These are phyloP conservation scores for Ophiosphaerella herpotricha DNA, from an alignment of 2,329 filamentous ascomycete species.

Conservation along the genomic window DNA sequence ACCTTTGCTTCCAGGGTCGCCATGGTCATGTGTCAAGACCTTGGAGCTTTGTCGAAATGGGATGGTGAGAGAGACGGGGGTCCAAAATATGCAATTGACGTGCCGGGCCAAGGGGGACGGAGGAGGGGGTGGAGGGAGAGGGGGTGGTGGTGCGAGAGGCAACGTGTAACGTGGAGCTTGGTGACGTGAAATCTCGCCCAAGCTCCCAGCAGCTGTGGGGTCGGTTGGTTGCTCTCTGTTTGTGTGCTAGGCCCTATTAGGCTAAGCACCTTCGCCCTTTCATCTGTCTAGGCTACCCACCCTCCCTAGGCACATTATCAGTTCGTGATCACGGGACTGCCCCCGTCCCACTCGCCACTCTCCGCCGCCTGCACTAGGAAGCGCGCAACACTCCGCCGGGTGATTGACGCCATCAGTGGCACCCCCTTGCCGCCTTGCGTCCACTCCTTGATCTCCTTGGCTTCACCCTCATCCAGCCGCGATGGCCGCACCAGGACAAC, in stretches of 20 bases:
- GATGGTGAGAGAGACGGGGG: constrained; percentile 3
- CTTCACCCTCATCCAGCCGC: constrained; percentile 50
- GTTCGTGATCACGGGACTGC: constrained; percentile 55
- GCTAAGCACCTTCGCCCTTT: too few relatives aligned
- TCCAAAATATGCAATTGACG: constrained; percentile 19
- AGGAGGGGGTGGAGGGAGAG: not conserved
- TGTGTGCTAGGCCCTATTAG: too few relatives aligned
- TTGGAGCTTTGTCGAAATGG: constrained; percentile 13
- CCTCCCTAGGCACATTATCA: constrained; percentile 1
- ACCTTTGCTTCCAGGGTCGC: constrained; percentile 59
- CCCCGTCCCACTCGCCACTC: constrained; percentile 49
- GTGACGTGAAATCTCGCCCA: constrained; percentile 5
- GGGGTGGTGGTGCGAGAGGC: not conserved
- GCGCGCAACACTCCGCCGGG: constrained; percentile 49
- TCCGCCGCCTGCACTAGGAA: constrained; percentile 55
- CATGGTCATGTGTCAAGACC: constrained; percentile 35
- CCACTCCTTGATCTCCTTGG: constrained; percentile 46
- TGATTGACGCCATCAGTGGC: constrained; percentile 46
- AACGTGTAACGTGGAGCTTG: constrained; percentile 8
- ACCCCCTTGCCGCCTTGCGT: constrained; percentile 51
- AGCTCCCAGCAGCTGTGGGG: constrained; percentile 1
- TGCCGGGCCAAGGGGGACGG: constrained; percentile 3
- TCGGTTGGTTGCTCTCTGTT: not conserved
- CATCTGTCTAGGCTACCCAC: too few relatives aligned
- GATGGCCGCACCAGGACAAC: constrained; percentile 55